Evolutionary conservation across 2,329 filamentous ascomycete species (phyloP).

Genomic region (Ceratocystis harringtonii): DNA sequence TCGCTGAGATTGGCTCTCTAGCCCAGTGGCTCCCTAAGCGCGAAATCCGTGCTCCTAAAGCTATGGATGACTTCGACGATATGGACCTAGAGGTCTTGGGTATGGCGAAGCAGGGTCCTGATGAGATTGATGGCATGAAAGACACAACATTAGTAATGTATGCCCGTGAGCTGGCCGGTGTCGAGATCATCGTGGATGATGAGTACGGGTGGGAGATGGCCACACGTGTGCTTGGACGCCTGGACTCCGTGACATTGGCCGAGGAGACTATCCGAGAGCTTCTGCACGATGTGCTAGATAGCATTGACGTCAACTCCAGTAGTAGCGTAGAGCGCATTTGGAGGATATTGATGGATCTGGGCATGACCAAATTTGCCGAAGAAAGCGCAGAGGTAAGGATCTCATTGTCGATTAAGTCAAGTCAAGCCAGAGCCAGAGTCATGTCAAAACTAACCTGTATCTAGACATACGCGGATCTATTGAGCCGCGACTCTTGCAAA

Average conservation of each 20-base stretch:
- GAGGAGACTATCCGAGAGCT: conserved; percentile 61
- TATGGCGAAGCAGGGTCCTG: conserved; percentile 42
- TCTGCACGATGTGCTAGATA: conserved; percentile 48
- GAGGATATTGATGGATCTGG: conserved; percentile 59
- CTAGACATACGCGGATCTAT: conserved; percentile 68
- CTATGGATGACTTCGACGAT: conserved; percentile 36
- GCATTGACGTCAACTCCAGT: conserved; percentile 49
- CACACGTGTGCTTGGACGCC: conserved; percentile 63
- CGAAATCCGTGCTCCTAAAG: conserved; percentile 39
- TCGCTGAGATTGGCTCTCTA: conserved; percentile 70
- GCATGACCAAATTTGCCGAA: conserved; percentile 63
- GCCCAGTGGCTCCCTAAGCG: conserved; percentile 65
- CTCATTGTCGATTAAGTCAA: background rate
- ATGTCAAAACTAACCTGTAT: conserved; percentile 20
- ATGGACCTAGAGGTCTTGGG: conserved; percentile 75
- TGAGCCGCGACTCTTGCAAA: conserved; percentile 55
- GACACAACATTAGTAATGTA: conserved; percentile 68
- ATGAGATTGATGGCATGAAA: conserved; percentile 52
- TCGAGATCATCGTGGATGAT: conserved; percentile 33
- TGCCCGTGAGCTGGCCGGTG: conserved; percentile 49
- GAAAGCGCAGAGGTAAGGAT: conserved; percentile 63
- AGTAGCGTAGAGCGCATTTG: conserved; percentile 69
- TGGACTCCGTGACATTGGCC: conserved; percentile 58
- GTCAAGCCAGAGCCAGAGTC: background rate
- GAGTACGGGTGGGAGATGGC: conserved; percentile 81